These are phyloP conservation scores for Sporothrix luriei DNA, from an alignment of 2,329 filamentous ascomycete species.

Conservation along the genomic window DNA sequence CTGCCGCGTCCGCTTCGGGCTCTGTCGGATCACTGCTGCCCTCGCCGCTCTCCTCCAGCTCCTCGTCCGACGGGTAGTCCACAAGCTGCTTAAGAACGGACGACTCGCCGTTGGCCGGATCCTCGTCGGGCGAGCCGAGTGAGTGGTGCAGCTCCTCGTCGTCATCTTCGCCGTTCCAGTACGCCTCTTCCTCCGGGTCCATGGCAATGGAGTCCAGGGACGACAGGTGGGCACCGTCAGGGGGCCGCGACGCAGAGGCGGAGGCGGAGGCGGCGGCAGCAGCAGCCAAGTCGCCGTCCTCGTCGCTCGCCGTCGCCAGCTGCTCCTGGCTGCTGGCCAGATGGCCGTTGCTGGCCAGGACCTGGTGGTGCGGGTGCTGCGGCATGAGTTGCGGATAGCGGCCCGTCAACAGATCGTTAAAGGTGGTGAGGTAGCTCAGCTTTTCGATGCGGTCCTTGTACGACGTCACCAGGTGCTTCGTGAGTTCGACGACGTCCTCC, in stretches of 20 bases:
- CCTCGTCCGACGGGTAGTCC: constrained; percentile 90
- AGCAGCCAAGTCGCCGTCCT: background rate
- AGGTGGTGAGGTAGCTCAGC: constrained; percentile 83
- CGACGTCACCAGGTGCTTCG: constrained; percentile 80
- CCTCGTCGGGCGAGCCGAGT: constrained; percentile 39
- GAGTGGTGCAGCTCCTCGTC: constrained; percentile 51
- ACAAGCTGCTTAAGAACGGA: constrained; percentile 73
- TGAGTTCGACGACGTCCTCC: constrained; percentile 77
- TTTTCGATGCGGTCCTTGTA: constrained; percentile 75
- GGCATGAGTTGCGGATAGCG: constrained; percentile 27
- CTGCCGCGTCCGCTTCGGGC: constrained; percentile 1
- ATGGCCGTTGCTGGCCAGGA: constrained; percentile 25
- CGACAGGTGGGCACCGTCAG: constrained; percentile 27
- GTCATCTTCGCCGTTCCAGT: constrained; percentile 86
- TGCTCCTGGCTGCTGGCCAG: constrained; percentile 14
- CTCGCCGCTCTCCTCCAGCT: constrained; percentile 28
- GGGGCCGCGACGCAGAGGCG: background rate
- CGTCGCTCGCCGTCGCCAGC: background rate
- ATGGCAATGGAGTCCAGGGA: constrained; percentile 48
- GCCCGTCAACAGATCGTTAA: constrained; percentile 66
- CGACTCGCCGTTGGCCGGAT: constrained; percentile 63
- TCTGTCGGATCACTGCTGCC: constrained; percentile 15
- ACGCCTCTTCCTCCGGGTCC: constrained; percentile 85
- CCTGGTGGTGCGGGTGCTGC: constrained; percentile 59
- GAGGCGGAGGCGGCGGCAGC: too few species aligned